Percentiles rank a stretch among this genome's conserved stretches.
phyloP scores from a whole-genome alignment of 305 asterid genomes.

The Lippia alba region DNA sequence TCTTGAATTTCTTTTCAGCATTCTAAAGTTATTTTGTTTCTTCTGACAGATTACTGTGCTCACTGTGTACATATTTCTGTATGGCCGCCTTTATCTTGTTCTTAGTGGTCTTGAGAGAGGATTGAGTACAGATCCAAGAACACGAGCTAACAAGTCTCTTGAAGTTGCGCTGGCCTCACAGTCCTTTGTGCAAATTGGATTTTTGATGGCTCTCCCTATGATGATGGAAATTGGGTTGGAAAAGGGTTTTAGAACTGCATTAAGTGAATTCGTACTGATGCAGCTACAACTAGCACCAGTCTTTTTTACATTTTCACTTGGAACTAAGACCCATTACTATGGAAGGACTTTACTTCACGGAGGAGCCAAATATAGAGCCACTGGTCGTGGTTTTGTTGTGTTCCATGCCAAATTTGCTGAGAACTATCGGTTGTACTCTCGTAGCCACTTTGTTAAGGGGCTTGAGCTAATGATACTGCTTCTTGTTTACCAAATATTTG shows the following conservation, averaged over 20 bases:
- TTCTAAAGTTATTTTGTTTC: constrained; percentile 36
- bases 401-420: constrained; percentile 94
- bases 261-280: constrained; percentile 88
- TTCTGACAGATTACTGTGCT: constrained; percentile 85
- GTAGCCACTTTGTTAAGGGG: constrained; percentile 94
- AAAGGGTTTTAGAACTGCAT: constrained; percentile 86
- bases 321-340: constrained; percentile 86
- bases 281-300: constrained; percentile 90
- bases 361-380: constrained; percentile 86
- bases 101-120: constrained; percentile 94
- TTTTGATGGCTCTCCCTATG: constrained; percentile 95
- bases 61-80: constrained; percentile 88
- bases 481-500: constrained; percentile 80
- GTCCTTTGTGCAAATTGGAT: constrained; percentile 89
- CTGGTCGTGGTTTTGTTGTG: constrained; percentile 95
- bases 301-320: constrained; percentile 90
- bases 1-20: constrained; percentile 7
- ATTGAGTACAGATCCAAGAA: constrained; percentile 59
- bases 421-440: constrained; percentile 84
- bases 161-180: constrained; percentile 93
- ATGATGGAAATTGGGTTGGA: constrained; percentile 95
- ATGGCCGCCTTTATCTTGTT: constrained; percentile 92
- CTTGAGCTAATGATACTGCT: constrained; percentile 84
- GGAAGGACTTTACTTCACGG: constrained; percentile 94
- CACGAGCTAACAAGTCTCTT: constrained; percentile 69